Base-by-base conservation (phyloP, 208 protist genomes). In the Trypanosoma theileri region DNA sequence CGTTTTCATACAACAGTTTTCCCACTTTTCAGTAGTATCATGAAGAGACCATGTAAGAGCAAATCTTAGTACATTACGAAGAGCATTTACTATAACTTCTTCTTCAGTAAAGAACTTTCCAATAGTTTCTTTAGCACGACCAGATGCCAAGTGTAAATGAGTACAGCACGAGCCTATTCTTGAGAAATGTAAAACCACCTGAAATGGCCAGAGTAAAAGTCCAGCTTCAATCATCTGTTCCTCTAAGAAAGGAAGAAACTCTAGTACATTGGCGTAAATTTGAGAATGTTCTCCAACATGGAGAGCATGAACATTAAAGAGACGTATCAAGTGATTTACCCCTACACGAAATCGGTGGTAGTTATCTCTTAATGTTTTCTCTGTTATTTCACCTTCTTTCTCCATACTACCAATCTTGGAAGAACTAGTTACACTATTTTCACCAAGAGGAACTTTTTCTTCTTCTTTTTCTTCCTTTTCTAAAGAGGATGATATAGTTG, bases 11-110 rank as follows among this genome's bases (percentile, higher is more conserved):
- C 59, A 64, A 10, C 8, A 19, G 4, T 35, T 14, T 26, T 53
- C 59, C 31, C 22, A 12, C 3, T 40, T n/a, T 35, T 44, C 44
- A 53, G 19, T 14, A 42, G 6, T 17, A 46, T 48, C 17, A n/a
- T 26, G 7, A 22, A 53, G 3, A 64, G 59, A 64, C 59, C 35
- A 64, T 54, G 44, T 16, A 4, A 64, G 16, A 50, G 44, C 40
- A 53, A 14, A 54, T 41, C 53, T 50, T 24, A 54, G 44, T 22
- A 64, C 59, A 64, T 53, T 64, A 26, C 59, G 59, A 21, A 53
- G 44, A 19, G 59, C 59, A 50, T 16, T 64, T 41, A 64, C 44
- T 17, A 8, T 40, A 14, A 26, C 24, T 35, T 64, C 44, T 14
- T 53, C 59, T 26, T 24, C 44, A 35, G 28, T 19, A 64, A 64